phyloP scores from a whole-genome alignment of 305 asterid species.

The Fraxinus sp. region DNA sequence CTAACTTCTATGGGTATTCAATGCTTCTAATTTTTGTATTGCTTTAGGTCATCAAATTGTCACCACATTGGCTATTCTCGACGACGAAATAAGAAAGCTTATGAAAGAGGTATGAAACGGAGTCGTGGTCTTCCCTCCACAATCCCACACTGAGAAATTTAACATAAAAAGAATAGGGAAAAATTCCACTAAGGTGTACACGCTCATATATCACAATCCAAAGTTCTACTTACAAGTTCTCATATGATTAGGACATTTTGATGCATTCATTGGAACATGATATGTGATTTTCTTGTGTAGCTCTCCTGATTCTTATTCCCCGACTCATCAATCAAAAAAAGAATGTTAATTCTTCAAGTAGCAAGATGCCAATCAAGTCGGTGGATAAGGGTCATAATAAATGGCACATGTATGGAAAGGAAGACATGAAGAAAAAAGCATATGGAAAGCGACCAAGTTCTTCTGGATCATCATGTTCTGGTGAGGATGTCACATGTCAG shows the following conservation, averaged over 20 bases:
- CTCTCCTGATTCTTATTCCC: constrained; percentile 36
- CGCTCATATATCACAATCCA: neutral
- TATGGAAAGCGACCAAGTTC: constrained; percentile 36
- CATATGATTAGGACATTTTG: neutral
- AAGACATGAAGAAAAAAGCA: constrained; percentile 27
- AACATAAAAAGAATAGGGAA: neutral
- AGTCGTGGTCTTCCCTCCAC: neutral
- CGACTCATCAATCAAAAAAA: constrained; percentile 31
- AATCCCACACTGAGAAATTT: constrained; percentile 6
- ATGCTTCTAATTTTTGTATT: constrained; percentile 18
- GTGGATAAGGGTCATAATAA: constrained; percentile 35
- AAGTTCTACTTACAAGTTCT: neutral
- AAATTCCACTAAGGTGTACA: neutral
- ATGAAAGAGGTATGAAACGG: constrained; percentile 46
- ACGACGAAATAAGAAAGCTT: constrained; percentile 38
- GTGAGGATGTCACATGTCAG: constrained; percentile 42
- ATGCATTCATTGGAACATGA: neutral
- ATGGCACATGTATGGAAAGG: constrained; percentile 40
- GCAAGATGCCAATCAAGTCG: constrained; percentile 38
- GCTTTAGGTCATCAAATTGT: constrained; percentile 64
- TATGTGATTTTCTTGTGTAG: constrained; percentile 18
- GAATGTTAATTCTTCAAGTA: constrained; percentile 28
- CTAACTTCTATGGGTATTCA: constrained; percentile 2
- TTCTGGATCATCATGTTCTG: constrained; percentile 44
- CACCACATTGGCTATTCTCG: constrained; percentile 93